These are phyloP conservation scores for Sordariomycetes sp. DNA, from an alignment of 2,329 filamentous ascomycete species.

Conservation along the genomic window DNA sequence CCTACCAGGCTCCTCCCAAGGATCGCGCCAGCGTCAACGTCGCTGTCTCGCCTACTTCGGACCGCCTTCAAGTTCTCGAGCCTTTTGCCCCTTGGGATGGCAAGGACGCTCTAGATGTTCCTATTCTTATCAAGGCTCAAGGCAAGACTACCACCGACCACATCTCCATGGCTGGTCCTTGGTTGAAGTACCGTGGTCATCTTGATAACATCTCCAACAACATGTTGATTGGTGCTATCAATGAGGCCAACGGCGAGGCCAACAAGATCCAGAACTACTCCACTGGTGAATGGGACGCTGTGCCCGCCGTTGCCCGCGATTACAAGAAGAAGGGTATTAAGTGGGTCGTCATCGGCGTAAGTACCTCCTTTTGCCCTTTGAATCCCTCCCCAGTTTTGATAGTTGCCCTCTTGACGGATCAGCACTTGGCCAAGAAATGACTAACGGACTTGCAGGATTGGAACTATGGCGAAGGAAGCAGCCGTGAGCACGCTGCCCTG, in stretches of 20 bases:
- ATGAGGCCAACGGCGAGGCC: conserved; percentile 89
- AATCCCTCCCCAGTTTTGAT: too few species aligned
- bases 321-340: conserved; percentile 96
- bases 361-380: too few species aligned
- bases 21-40: conserved; percentile 68
- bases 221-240: conserved; percentile 97
- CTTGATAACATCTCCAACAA: conserved; percentile 99
- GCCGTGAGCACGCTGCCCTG: conserved; percentile 95
- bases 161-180: conserved; percentile 94
- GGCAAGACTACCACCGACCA: conserved; percentile 97
- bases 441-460: too few species aligned
- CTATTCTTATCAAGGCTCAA: conserved; percentile 91
- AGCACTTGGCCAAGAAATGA: too few species aligned
- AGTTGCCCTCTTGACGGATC: too few species aligned
- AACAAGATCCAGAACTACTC: conserved; percentile 95
- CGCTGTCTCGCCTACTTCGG: conserved; percentile 76
- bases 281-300: conserved; percentile 74
- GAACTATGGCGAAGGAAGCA: conserved; percentile 98
- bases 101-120: conserved; percentile 75
- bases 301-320: conserved; percentile 89
- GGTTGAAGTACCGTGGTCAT: conserved; percentile 98
- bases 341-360: conserved; percentile 96
- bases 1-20: conserved; percentile 87
- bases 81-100: conserved; percentile 87
- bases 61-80: conserved; percentile 86